Conservation (phyloP, 805 yeast genomes). For the Maudiozyma saulgeensis region DNA sequence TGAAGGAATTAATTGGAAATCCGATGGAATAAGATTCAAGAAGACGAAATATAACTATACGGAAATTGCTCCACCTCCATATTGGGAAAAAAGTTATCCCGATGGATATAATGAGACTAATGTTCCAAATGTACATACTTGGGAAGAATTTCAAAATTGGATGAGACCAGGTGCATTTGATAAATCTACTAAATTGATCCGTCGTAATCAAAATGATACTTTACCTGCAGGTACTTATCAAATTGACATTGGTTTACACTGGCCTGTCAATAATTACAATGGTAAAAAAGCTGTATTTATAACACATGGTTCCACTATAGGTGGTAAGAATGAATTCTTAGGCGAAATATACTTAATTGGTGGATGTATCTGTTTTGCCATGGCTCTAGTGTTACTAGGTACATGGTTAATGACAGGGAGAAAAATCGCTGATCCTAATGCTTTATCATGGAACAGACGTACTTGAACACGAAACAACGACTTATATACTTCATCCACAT, state of each 20-base stretch:
- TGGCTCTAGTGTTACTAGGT: slow-evolving; percentile 43
- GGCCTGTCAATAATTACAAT: slow-evolving; percentile 62
- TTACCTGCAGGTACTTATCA: slow-evolving; percentile 54
- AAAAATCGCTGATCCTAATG: slow-evolving; percentile 60
- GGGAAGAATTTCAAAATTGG: slow-evolving; percentile 93
- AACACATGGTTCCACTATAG: slow-evolving; percentile 62
- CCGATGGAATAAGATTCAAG: slow-evolving; percentile 65
- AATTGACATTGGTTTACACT: slow-evolving; percentile 59
- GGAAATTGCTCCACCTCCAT: slow-evolving; percentile 88
- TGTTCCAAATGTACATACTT: slow-evolving; percentile 60
- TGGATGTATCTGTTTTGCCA: slow-evolving; percentile 57
- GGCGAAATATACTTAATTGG: slow-evolving; percentile 69
- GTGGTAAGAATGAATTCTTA: slow-evolving; percentile 66
- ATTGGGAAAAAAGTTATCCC: slow-evolving; percentile 74
- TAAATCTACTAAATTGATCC: slow-evolving; percentile 53
- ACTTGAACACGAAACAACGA: background rate
- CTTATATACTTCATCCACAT: background rate
- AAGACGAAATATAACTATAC: slow-evolving; percentile 56
- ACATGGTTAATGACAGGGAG: slow-evolving; percentile 58
- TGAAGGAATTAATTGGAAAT: slow-evolving; percentile 72
- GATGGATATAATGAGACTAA: slow-evolving; percentile 80
- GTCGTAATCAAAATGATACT: slow-evolving; percentile 49
- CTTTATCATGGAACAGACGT: slow-evolving; percentile 63
- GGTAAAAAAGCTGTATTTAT: slow-evolving; percentile 61
- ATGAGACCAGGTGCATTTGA: slow-evolving; percentile 83